A percentile compares a stretch with the other conserved stretches of the same genome.
phyloP scores from a whole-genome alignment of 208 protist genomes.

The Crithidia sp. region DNA sequence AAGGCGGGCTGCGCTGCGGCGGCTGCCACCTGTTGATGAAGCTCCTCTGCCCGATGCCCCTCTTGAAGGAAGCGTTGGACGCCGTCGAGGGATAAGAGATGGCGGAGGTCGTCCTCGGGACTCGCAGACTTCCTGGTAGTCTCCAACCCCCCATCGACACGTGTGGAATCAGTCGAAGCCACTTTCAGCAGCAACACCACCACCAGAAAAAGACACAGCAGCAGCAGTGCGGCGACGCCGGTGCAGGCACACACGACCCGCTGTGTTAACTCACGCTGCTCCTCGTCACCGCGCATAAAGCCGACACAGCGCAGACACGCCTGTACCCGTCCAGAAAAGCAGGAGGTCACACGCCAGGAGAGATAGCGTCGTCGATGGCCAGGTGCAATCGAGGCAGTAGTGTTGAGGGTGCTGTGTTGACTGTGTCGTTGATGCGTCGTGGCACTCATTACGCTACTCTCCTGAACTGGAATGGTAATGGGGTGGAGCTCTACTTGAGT shows the following conservation, averaged over 20 bases:
- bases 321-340: background rate
- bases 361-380: background rate
- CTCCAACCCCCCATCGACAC: background rate
- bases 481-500: too few species aligned
- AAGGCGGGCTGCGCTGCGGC: background rate
- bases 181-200: background rate
- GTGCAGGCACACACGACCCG: background rate
- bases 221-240: background rate
- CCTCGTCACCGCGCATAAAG: background rate
- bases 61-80: background rate
- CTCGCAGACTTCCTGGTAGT: background rate
- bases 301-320: background rate
- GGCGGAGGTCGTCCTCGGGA: background rate
- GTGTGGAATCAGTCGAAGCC: background rate
- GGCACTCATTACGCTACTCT: too few species aligned
- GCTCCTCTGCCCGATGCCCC: background rate
- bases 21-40: background rate
- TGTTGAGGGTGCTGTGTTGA: too few species aligned
- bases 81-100: background rate
- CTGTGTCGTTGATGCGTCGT: too few species aligned
- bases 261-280: background rate
- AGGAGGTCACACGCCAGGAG: background rate
- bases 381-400: too few species aligned
- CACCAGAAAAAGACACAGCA: background rate
- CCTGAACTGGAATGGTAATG: too few species aligned